Base-by-base conservation (phyloP, 345 rosid genomes). In the Eucalyptus regnans region DNA sequence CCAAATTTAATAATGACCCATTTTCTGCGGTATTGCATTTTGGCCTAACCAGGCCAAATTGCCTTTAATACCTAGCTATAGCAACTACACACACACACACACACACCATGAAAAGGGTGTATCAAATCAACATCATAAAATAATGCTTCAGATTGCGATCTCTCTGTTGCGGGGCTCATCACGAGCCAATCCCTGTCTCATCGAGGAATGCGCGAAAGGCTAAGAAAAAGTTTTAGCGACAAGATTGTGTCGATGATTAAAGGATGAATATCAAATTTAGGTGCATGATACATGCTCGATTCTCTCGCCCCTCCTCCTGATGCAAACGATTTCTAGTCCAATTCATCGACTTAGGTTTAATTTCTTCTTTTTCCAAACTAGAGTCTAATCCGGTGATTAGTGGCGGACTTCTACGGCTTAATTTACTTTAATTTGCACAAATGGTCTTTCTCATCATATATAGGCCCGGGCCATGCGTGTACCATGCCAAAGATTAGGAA, bases 261-360 rank as follows among this genome's bases (percentile, higher is more conserved):
- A 41, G 84, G 12, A 11, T 0, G 27, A 37, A 20, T 76, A 20
- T 76, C 15, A 3, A 76, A 37, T 11, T 76, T 2, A 22, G 48
- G 27, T 41, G 29, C 29, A 20, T 3, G 15, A 37, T 76, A 17
- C 12, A 17, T 71, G 25, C 1, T 68, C 23, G 22, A 68, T 16
- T 68, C 9, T 68, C 27, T 71, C 4, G 5, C 0, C 4, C 48
- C 27, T 11, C 4, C 3, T 3, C 3, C 20, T 5, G 27, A 20
- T 20, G 29, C 1, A 1, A 22, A 20, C 3, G 48, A 76, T 41
- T 76, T 37, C 25, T 71, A 9, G 81, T 71, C 25, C 4, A 10
- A 20, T n/a, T 71, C 14, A 20, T 71, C 7, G 8, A 37, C 44
- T 33, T 6, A 22, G 23, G 81, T 4, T 9, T 33, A 6, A 12